Evolutionary conservation across 139 green algal genomes (phyloP).

Genomic region (Chlorella vulgaris): DNA sequence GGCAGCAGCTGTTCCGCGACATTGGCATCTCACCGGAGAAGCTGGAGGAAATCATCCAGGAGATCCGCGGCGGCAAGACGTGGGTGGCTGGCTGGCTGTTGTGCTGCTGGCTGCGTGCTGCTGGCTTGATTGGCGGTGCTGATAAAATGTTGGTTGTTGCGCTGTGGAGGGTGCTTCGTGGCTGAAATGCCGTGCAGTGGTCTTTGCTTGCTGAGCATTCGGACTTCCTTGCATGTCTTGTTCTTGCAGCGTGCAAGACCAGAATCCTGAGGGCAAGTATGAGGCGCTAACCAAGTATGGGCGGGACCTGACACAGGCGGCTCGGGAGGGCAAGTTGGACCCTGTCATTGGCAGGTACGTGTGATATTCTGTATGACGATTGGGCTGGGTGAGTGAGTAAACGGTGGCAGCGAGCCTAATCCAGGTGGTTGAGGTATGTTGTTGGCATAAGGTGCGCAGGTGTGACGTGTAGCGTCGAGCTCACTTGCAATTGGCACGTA

Average conservation of each 20-base stretch:
- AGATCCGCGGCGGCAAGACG: conserved; percentile 58
- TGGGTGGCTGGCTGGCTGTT: neutral
- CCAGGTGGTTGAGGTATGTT: too few relatives aligned
- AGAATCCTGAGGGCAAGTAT: conserved; percentile 98
- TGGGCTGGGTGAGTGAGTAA: neutral
- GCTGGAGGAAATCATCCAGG: conserved; percentile 77
- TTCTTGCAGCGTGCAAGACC: conserved; percentile 55
- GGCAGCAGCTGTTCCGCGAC: conserved; percentile 63
- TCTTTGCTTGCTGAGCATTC: too few relatives aligned
- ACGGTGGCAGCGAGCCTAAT: neutral
- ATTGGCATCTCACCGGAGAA: conserved; percentile 70
- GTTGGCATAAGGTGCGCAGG: too few relatives aligned
- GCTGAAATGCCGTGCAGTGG: too few relatives aligned
- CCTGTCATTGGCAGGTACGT: conserved; percentile 81
- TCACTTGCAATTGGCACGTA: too few relatives aligned
- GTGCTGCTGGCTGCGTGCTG: too few relatives aligned
- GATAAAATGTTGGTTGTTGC: too few relatives aligned
- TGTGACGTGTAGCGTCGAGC: too few relatives aligned
- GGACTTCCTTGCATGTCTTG: too few relatives aligned
- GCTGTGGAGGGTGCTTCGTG: neutral
- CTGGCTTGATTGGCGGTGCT: too few relatives aligned
- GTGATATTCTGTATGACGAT: neutral
- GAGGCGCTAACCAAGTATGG: conserved; percentile 95
- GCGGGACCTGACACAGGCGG: conserved; percentile 87
- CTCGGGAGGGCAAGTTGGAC: conserved; percentile 82